Evolutionary conservation across 441 rosid genomes (phyloP), one percentile per base, ranked within the genome.

Genomic region (Codiaeum variegatum): DNA sequence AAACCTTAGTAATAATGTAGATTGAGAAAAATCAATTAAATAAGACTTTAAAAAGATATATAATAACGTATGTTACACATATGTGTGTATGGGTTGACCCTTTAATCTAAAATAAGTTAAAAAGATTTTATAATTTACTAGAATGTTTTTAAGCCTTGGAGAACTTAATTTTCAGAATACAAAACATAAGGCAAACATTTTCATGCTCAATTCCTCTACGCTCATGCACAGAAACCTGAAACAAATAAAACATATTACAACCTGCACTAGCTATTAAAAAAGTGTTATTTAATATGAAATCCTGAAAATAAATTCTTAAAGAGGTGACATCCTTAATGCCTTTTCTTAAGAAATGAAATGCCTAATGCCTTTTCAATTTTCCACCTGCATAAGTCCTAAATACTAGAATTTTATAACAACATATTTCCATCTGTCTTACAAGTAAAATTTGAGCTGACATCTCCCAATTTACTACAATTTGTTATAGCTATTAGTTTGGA

Each of bases 151-250:
- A 15, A 29, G 62, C 13, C 10, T 29, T 60, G 1, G 19, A 28
- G 24, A 29, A 5, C 40, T 31, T 31, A 60, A 31, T 52, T 58
- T 58, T 12, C 64, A 29, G 3, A 62, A 64, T n/a, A 75, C 31
- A 54, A 29, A 55, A 68, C 49, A 19, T 21, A 44, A 64, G n/a
- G 67, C 68, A 62, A 26, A 94, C 98, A 96, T 88, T 90, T 69
- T 82, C 84, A 74, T 68, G 77, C 66, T 85, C 79, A 75, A 85
- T 73, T 74, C 90, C 89, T 78, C 58, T 90, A 63, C 82, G 83
- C n/a, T n/a, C n/a, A n/a, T n/a, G n/a, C n/a, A n/a, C n/a, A 75
- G 92, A 85, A 79, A 93, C 91, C 97, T 94, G 85, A 54, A 65
- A 75, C 38, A 63, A 68, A 75, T n/a, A 40, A 66, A 71, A 69